A percentile compares a stretch with the other conserved stretches of the same genome.
phyloP scores from a whole-genome alignment of 2,329 filamentous ascomycete species.

The Nothophoma quercina region DNA sequence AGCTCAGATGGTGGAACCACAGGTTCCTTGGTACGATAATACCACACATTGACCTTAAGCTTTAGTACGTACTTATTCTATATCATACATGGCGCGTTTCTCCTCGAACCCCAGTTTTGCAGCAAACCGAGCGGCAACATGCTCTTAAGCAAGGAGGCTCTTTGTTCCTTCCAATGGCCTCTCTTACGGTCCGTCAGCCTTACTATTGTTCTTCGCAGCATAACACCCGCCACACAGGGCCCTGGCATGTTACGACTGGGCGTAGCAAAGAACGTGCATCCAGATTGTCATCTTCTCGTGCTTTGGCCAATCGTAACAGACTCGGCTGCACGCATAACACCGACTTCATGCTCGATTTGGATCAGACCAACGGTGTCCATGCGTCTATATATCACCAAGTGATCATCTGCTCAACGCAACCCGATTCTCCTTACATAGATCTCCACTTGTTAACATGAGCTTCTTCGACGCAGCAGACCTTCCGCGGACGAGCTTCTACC shows the following conservation, averaged over 20 bases:
- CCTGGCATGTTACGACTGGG: background rate
- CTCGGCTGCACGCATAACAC: no score
- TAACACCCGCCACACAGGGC: background rate
- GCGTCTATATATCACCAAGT: no score
- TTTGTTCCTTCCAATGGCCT: background rate
- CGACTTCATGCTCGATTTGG: no score
- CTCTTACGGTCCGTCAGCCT: background rate
- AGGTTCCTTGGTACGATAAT: no score
- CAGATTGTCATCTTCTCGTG: no score
- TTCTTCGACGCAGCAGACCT: slow-evolving; percentile 11
- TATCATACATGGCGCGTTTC: background rate
- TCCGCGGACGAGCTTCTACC: background rate
- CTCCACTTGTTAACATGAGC: background rate
- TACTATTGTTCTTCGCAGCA: slow-evolving; percentile 10
- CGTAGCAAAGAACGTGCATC: background rate
- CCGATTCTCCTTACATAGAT: background rate
- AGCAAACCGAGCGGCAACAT: background rate
- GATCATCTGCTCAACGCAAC: no score
- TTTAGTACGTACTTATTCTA: background rate
- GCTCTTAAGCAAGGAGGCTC: background rate
- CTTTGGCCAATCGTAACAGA: no score
- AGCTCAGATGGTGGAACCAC: no score
- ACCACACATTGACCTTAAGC: no score
- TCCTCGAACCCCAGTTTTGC: background rate
- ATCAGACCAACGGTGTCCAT: no score